A percentile compares a stretch with the other conserved stretches of the same genome.
These are phyloP conservation scores for Fusarium annulatum DNA, from an alignment of 2,329 filamentous ascomycete species.

Conservation along the genomic window DNA sequence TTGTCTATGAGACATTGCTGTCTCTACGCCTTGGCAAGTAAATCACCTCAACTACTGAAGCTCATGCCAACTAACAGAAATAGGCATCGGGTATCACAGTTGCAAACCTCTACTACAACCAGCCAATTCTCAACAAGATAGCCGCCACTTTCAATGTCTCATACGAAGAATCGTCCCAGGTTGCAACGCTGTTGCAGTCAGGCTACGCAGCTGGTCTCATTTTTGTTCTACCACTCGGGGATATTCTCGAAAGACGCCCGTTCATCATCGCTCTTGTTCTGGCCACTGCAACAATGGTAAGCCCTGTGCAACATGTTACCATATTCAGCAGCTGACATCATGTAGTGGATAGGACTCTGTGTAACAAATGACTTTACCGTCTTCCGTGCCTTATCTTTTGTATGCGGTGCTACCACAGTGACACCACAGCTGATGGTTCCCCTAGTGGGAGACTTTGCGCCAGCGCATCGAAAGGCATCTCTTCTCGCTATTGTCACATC, in stretches of 20 bases:
- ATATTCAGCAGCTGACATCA: neutral
- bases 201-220: constrained; percentile 81
- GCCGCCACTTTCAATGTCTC: constrained; percentile 76
- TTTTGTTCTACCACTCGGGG: constrained; percentile 80
- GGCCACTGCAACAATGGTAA: constrained; percentile 74
- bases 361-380: constrained; percentile 71
- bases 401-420: constrained; percentile 81
- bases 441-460: constrained; percentile 81
- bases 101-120: constrained; percentile 84
- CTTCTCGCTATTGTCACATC: constrained; percentile 80
- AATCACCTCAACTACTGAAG: no score
- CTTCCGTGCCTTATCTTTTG: constrained; percentile 77
- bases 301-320: constrained; percentile 31
- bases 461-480: constrained; percentile 72
- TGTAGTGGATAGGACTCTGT: constrained; percentile 75
- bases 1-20: constrained; percentile 78
- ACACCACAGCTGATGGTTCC: constrained; percentile 85
- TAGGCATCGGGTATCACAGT: constrained; percentile 74
- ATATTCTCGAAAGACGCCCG: constrained; percentile 73
- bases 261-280: constrained; percentile 76
- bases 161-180: constrained; percentile 73
- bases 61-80: neutral
- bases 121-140: constrained; percentile 81
- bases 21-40: constrained; percentile 71
- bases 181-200: constrained; percentile 82